Conservation (phyloP, 768 basidiomycete species). For the Mycena venus region DNA sequence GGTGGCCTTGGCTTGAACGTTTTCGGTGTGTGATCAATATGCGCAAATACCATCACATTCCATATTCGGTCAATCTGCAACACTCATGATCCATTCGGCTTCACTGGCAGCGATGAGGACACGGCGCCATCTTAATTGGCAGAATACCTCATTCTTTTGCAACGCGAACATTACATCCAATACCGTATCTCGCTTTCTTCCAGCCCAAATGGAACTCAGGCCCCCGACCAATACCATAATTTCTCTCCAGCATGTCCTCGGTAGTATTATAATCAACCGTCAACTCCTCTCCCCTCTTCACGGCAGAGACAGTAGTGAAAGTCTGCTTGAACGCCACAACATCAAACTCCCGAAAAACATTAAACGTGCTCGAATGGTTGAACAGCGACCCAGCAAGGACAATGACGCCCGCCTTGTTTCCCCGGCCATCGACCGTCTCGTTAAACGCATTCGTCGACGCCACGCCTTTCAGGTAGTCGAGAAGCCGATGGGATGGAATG, state of each 20-base stretch:
- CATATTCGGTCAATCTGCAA: too few relatives aligned
- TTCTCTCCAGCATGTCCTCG: not conserved
- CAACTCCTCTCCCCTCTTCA: constrained; percentile 12
- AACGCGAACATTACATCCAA: too few relatives aligned
- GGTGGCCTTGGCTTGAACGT: not conserved
- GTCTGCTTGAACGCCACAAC: not conserved
- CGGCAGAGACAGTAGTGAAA: not conserved
- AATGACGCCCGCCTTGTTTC: not conserved
- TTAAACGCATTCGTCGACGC: constrained; percentile 6
- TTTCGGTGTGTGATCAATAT: not conserved
- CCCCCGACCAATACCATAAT: not conserved
- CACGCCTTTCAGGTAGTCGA: constrained; percentile 18
- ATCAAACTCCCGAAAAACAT: not conserved
- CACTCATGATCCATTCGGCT: too few relatives aligned
- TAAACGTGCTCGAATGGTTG: constrained; percentile 9
- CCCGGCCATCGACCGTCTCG: not conserved
- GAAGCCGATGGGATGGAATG: constrained; percentile 12
- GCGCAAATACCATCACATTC: too few relatives aligned
- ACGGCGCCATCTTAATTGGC: too few relatives aligned
- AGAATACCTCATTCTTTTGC: too few relatives aligned
- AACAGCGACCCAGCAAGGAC: constrained; percentile 10
- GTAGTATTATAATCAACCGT: not conserved
- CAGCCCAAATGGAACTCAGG: too few relatives aligned
- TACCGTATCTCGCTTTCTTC: too few relatives aligned
- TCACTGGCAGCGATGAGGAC: too few relatives aligned